Evolutionary conservation across 2,329 filamentous ascomycete genomes (phyloP), one percentile per base, ranked within the genome.

Genomic region (Talaromyces amestolkiae): DNA sequence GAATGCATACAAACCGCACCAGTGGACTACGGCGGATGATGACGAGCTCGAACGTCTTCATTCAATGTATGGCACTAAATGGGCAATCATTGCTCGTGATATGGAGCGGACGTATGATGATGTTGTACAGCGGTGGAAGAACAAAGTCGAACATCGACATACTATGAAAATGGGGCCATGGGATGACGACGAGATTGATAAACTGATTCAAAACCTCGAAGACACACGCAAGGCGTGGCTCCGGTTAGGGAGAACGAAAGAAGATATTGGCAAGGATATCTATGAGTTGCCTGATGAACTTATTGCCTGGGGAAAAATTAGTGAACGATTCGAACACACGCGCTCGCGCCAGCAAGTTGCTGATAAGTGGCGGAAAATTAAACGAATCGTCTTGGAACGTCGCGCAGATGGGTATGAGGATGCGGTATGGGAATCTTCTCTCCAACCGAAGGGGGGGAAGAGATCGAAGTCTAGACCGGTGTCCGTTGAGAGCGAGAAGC

Each of bases 111-210:
- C 72, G 15, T 72, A 75, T 27, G 79, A 81, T 63, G 77, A 80
- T 65, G 78, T 81, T 22, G 74, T 75, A 5, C 79, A 80, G 66
- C 70, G 79, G 41, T 81, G 79, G 78, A 77, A 78, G 61, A 80
- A 81, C 63, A 74, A 73, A 49, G 72, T 81, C 5, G 72, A 78
- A 64, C 74, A 79, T 65, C 74, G 76, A 3, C 66, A 59, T 8
- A 78, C 73, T 8, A 75, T 76, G 72, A 74, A 72, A 6, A 65
- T 60, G 17, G 79, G 79, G 0, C 61, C 72, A 17, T 81, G 79
- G 79, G 72, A 70, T 2, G 70, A 70, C n/a, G 69, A 74, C 1
- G 79, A 81, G 66, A 59, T 72, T 5, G 58, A 47, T 4, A 59
- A 63, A 9, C 70, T 81, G n/a, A 66, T 73, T 19, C 59, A 72